phyloP scores from a whole-genome alignment of 1,284 basidiomycete species.

The Ganoderma sinense region DNA sequence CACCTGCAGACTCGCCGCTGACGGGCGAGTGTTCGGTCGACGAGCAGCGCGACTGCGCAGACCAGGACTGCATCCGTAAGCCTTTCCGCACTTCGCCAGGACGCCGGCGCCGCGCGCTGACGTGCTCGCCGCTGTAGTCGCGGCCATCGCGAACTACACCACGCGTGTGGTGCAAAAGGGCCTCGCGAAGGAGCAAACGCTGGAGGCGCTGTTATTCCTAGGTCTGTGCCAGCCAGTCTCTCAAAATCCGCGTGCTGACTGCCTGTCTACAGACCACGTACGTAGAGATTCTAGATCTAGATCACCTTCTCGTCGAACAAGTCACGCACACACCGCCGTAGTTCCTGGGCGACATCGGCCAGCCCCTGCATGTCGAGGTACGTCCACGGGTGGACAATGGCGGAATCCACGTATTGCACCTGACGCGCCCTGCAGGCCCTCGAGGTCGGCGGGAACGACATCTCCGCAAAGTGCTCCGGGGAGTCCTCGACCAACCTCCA shows the following conservation, averaged over 20 bases:
- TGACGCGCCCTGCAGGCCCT: constrained; percentile 13
- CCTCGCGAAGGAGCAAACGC: constrained; percentile 48
- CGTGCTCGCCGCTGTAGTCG: neutral
- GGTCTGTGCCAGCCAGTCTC: constrained; percentile 28
- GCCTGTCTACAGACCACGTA: constrained; percentile 12
- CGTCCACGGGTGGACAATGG: too few species aligned
- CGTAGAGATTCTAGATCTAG: too few species aligned
- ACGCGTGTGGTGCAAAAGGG: constrained; percentile 50
- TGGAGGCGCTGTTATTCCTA: constrained; percentile 60
- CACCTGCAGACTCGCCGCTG: constrained; percentile 11
- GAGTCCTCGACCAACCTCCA: constrained; percentile 53
- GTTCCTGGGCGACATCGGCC: constrained; percentile 18
- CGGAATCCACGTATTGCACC: too few species aligned
- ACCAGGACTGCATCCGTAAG: constrained; percentile 15
- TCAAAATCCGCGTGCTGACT: neutral
- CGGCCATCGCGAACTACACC: constrained; percentile 63
- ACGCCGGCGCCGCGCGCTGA: neutral
- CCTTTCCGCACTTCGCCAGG: too few species aligned
- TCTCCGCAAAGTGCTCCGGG: constrained; percentile 38
- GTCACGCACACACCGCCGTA: constrained; percentile 48
- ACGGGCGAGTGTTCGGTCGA: constrained; percentile 19
- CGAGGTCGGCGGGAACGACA: constrained; percentile 38
- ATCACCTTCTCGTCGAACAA: too few species aligned
- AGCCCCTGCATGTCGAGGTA: constrained; percentile 28
- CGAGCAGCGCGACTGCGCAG: constrained; percentile 18